Base-by-base conservation (phyloP, 371 early-diverging fungal genomes). In the Mortierella sp. region DNA sequence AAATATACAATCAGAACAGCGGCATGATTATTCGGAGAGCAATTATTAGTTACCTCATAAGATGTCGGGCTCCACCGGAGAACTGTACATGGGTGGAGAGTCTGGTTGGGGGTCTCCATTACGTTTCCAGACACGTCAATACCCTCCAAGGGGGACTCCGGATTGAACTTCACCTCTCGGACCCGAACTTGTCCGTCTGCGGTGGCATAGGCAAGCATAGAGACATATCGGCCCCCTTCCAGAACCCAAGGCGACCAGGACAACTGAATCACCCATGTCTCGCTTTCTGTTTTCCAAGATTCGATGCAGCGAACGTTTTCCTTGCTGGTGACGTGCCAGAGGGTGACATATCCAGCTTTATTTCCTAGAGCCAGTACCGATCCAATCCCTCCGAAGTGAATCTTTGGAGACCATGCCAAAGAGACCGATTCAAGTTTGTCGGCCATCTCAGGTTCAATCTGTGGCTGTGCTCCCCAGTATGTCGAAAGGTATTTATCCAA, bases 351-450 rank as follows among this genome's bases (percentile, higher is more conserved):
- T 48, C 86, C 86, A 27, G 79, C 68, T 55, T 86, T 81, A 75
- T 79, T 86, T 3, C 86, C 86, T 11, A 86, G 77, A 18, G 82
- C 77, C 70, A 86, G 43, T 10, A 86, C 35, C 7, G 86, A 86
- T 38, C 86, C 86, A 58, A 79, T 75, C 24, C 72, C 56, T 38
- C 70, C 71, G 44, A 58, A 24, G n/a, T 48, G 29, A 16, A 82
- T 86, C 24, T 79, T 86, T 29, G 86, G 86, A 65, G 86, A 81
- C 86, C 86, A 86, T 49, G 86, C 86, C 72, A 86, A 8, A 1
- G 86, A 82, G 12, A 70, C 80, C 14, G 75, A 63, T 55, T 86
- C 86, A 4, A 86, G 27, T 38, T 72, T 78, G 63, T 86, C 86
- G 5, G 75, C 75, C 72, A 75, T 79, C 1, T 63, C 54, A 35